A percentile compares a stretch with the other conserved stretches of the same genome.
These are phyloP conservation scores for Pythium phragmiticola DNA, from an alignment of 352 stramenopile genomes.

Conservation along the genomic window DNA sequence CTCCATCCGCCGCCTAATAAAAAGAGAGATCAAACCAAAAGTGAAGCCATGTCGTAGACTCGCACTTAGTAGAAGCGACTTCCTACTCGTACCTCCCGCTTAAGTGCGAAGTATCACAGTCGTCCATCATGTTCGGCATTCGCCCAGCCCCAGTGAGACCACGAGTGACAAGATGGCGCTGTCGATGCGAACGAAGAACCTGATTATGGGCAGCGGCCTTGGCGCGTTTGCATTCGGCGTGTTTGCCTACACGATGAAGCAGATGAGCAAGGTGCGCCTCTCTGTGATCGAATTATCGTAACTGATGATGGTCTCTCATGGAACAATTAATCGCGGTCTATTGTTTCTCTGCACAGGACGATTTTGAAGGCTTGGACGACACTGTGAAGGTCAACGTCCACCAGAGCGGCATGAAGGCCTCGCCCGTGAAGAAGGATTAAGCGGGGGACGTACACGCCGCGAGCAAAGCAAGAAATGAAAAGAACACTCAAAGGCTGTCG, in stretches of 20 bases:
- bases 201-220: conserved; percentile 65
- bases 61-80: conserved; percentile 18
- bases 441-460: not conserved
- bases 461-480: conserved; percentile 6
- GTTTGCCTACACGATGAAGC: conserved; percentile 75
- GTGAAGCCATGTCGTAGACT: conserved; percentile 3
- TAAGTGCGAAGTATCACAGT: conserved; percentile 6
- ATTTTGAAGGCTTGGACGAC: conserved; percentile 79
- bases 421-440: conserved; percentile 55
- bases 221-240: conserved; percentile 60
- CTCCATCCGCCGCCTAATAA: conserved; percentile 22
- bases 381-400: conserved; percentile 80
- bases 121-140: conserved; percentile 19
- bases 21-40: not conserved
- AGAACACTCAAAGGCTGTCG: too few species aligned
- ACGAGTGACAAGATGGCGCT: conserved; percentile 43
- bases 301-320: not conserved
- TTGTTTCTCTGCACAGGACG: conserved; percentile 43
- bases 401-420: conserved; percentile 73
- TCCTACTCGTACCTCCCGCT: conserved; percentile 5
- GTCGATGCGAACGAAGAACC: conserved; percentile 73
- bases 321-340: not conserved
- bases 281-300: not conserved
- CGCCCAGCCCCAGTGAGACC: conserved; percentile 1
- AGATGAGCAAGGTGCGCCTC: conserved; percentile 71